Conservation (phyloP, 257 asterid genomes). For the Cinchona pubescens region DNA sequence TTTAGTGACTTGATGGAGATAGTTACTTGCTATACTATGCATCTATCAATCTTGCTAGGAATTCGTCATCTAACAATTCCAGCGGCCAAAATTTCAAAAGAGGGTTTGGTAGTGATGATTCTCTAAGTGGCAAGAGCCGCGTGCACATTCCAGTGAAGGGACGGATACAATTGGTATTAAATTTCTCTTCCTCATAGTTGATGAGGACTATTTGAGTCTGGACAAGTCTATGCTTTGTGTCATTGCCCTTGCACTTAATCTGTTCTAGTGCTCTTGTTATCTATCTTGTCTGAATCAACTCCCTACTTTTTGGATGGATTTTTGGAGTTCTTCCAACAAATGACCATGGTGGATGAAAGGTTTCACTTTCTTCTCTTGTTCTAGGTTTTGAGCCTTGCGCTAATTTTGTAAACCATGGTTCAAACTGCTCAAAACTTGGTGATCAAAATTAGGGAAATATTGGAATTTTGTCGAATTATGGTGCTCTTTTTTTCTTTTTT, state of each 20-base stretch:
- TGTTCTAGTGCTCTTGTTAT: background rate
- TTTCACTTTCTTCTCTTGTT: background rate
- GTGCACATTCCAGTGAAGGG: slow-evolving; percentile 77
- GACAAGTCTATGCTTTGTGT: background rate
- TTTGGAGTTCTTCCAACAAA: background rate
- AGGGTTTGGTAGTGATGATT: slow-evolving; percentile 30
- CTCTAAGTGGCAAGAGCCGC: slow-evolving; percentile 41
- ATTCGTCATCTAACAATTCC: slow-evolving; percentile 38
- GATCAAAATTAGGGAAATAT: too few species aligned
- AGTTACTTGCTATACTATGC: slow-evolving; percentile 63
- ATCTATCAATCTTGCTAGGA: slow-evolving; percentile 54
- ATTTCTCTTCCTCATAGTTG: slow-evolving; percentile 9
- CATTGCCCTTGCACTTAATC: background rate
- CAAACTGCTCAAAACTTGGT: background rate
- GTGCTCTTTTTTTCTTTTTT: background rate
- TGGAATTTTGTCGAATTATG: too few species aligned
- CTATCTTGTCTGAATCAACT: background rate
- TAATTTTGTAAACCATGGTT: background rate
- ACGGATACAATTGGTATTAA: slow-evolving; percentile 68
- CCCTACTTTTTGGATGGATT: background rate
- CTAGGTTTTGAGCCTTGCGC: background rate
- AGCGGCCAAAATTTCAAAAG: slow-evolving; percentile 33
- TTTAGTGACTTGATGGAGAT: slow-evolving; percentile 74
- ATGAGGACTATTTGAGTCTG: background rate
- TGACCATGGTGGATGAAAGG: background rate